Percentiles rank a stretch among this genome's conserved stretches.
Evolutionary conservation across 306 rosid species (phyloP).

Genomic region (Aeschynomene evenia): DNA sequence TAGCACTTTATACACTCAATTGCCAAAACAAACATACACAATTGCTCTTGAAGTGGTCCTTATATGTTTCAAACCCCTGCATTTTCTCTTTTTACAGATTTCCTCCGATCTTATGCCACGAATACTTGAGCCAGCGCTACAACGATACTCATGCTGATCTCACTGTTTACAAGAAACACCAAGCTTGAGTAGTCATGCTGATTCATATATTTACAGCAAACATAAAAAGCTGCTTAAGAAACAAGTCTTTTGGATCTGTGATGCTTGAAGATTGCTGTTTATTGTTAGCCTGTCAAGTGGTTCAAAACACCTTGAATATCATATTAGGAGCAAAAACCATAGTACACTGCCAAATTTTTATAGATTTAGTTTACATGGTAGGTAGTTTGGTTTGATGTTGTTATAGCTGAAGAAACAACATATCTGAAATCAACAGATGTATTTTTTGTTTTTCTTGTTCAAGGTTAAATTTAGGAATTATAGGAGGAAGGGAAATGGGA

Average conservation of each 20-base stretch:
- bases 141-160: constrained; percentile 64
- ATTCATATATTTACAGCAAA: constrained; percentile 33
- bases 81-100: constrained; percentile 43
- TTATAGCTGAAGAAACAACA: background rate
- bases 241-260: constrained; percentile 7
- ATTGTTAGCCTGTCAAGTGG: background rate
- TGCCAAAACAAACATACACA: background rate
- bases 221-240: background rate
- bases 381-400: background rate
- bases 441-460: background rate
- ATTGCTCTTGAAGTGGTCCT: background rate
- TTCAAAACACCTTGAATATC: background rate
- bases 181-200: constrained; percentile 31
- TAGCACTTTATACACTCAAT: no score
- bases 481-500: background rate
- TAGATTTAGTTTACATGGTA: constrained; percentile 12
- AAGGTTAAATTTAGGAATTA: background rate
- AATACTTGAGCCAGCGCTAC: constrained; percentile 70
- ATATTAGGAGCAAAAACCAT: background rate
- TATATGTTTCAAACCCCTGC: background rate
- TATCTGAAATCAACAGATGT: background rate
- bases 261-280: background rate
- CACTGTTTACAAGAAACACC: constrained; percentile 41
- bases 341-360: background rate
- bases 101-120: constrained; percentile 66